Base-by-base conservation (phyloP, 2,329 filamentous ascomycete species). In the Neophaeococcomyces aloes region DNA sequence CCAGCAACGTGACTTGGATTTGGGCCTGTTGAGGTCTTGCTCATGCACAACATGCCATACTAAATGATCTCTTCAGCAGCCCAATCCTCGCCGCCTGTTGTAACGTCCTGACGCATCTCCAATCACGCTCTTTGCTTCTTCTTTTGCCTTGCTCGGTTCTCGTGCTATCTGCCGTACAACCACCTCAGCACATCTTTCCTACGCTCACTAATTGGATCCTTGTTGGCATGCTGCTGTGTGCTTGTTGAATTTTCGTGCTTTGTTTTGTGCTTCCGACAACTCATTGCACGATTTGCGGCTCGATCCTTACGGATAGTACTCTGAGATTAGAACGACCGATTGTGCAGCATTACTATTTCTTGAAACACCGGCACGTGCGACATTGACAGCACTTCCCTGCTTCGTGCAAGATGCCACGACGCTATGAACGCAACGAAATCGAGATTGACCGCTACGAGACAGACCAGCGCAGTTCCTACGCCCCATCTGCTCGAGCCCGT, bases 401-500 rank as follows among this genome's bases (percentile, higher is more conserved):
- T 17, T 23, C 30, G 25, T 13, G 11, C 45, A 48, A 34, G n/a
- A 67, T 68, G 65, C 65, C 66, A 50, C 55, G 59, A 36, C 65
- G 67, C 45, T 60, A 63, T 56, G 68, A 68, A 51, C 64, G 63
- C 27, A 63, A 49, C 29, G 53, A 55, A 21, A 46, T 53, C 11
- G 48, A 65, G 27, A 62, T 67, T 45, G 66, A 70, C 54, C 27
- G n/a, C 18, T 59, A 66, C 52, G 70, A 69, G 53, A 67, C 69
- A 40, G 67, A 71, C 54, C 64, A 66, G 42, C 65, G 71, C 53
- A 48, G 68, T 48, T 70, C 72, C 50, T 67, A 71, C 50, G 68
- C 69, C 48, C 57, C 60, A 25, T 56, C 60, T n/a, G n/a, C n/a
- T 45, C 60, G 62, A n/a, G 54, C 57, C 42, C 58, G 60, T 29